Conservation (phyloP, 2,329 filamentous ascomycete genomes). For the Berkeleyomyces basicola region DNA sequence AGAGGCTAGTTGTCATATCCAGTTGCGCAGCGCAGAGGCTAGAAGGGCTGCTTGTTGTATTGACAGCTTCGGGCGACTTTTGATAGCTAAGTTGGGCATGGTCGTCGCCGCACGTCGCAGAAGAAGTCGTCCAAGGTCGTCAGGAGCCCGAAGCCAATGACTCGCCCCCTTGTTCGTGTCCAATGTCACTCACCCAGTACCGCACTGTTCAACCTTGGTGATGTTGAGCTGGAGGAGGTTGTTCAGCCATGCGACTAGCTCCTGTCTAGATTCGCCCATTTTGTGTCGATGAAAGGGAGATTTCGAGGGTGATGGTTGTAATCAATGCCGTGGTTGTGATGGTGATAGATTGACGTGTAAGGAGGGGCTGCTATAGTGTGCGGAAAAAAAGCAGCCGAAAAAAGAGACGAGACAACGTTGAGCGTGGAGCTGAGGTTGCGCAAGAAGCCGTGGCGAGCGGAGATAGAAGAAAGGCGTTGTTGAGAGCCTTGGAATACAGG, state of each 20-base stretch:
- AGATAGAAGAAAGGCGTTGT: not conserved
- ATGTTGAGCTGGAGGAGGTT: conserved; percentile 95
- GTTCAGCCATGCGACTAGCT: conserved; percentile 92
- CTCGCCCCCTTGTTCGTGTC: not conserved
- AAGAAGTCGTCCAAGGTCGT: not conserved
- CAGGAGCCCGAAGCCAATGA: not conserved
- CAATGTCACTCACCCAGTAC: conserved; percentile 59
- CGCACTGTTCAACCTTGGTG: conserved; percentile 97
- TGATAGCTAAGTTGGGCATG: no score
- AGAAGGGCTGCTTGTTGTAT: no score
- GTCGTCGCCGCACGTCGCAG: no score
- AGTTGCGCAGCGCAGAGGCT: not conserved
- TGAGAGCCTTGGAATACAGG: not conserved
- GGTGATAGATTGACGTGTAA: conserved; percentile 5
- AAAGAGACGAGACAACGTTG: conserved; percentile 1
- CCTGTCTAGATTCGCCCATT: conserved; percentile 67
- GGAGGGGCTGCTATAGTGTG: conserved; percentile 8
- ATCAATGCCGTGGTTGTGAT: not conserved
- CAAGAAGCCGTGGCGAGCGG: not conserved
- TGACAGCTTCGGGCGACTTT: no score
- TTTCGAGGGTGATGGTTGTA: conserved; percentile 5
- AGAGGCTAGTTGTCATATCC: not conserved
- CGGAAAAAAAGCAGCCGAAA: conserved; percentile 1
- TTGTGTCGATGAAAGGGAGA: conserved; percentile 17
- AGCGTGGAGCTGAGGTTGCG: conserved; percentile 8